A percentile compares a stretch with the other conserved stretches of the same genome.
Evolutionary conservation across 257 asterid species (phyloP).

Genomic region (Rhazya stricta): DNA sequence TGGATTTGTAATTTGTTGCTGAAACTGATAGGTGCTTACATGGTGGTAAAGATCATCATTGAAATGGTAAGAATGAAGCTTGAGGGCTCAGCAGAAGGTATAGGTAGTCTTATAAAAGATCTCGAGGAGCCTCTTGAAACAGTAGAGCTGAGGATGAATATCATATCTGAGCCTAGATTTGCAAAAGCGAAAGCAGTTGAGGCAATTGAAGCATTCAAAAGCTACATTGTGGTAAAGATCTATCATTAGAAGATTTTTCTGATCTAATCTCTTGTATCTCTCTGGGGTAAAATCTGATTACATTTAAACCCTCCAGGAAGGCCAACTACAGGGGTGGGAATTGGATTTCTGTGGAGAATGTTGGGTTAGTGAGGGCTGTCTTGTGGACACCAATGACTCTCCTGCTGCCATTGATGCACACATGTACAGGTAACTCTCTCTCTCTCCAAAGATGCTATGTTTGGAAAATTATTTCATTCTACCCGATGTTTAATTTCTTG

Average conservation of each 20-base stretch:
- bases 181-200: conserved; percentile 74
- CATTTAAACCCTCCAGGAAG: conserved; percentile 44
- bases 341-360: conserved; percentile 87
- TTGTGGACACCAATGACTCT: conserved; percentile 68
- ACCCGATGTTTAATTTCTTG: no score
- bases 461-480: no score
- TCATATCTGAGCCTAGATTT: conserved; percentile 58
- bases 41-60: conserved; percentile 80
- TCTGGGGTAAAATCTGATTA: not conserved
- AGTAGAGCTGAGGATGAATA: conserved; percentile 69
- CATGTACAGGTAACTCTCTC: conserved; percentile 70
- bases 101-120: conserved; percentile 68
- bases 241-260: not conserved
- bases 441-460: no score
- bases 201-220: conserved; percentile 59
- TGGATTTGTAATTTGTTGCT: not conserved
- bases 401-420: conserved; percentile 80
- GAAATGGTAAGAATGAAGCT: conserved; percentile 94
- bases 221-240: conserved; percentile 50
- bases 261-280: not conserved
- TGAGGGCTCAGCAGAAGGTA: conserved; percentile 63
- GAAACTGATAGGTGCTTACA: conserved; percentile 58
- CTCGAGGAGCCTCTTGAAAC: conserved; percentile 80
- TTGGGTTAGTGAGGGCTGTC: conserved; percentile 96
- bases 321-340: conserved; percentile 70